Evolutionary conservation across 768 basidiomycete species (phyloP).

Genomic region (Inosperma sp.): DNA sequence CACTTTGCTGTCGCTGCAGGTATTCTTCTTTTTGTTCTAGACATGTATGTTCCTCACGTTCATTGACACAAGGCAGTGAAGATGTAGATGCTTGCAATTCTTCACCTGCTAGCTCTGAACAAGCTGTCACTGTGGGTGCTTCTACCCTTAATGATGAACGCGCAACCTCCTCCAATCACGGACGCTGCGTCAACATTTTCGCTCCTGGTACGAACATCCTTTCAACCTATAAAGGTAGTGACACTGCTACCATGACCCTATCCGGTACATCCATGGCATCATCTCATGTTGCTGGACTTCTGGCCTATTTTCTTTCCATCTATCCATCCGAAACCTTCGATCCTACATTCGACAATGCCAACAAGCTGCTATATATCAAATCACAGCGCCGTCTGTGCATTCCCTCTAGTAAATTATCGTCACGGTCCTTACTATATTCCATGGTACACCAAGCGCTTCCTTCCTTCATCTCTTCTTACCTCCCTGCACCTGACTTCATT

Average conservation of each 20-base stretch:
- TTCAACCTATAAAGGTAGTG: conserved; percentile 75
- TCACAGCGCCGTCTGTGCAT: conserved; percentile 31
- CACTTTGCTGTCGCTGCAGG: conserved; percentile 98
- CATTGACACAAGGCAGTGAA: conserved; percentile 54
- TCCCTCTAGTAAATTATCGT: conserved; percentile 24
- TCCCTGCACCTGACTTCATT: conserved; percentile 50
- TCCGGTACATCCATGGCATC: conserved; percentile 95
- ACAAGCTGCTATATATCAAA: conserved; percentile 32
- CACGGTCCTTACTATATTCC: conserved; percentile 44
- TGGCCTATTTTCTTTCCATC: conserved; percentile 89
- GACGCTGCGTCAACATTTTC: conserved; percentile 88
- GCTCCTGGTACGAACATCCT: conserved; percentile 89
- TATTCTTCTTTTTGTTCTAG: conserved; percentile 29
- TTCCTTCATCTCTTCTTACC: conserved; percentile 49
- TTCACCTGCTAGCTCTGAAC: conserved; percentile 86
- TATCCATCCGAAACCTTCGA: conserved; percentile 66
- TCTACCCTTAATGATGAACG: conserved; percentile 76
- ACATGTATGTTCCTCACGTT: background rate
- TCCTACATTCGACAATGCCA: conserved; percentile 40
- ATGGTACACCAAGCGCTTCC: conserved; percentile 54
- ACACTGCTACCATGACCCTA: conserved; percentile 61
- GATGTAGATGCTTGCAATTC: conserved; percentile 87
- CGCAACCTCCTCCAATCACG: conserved; percentile 91
- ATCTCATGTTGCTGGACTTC: conserved; percentile 84
- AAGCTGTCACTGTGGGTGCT: conserved; percentile 93